These are phyloP conservation scores for Talaromyces nanjingensis DNA, from an alignment of 495 filamentous ascomycete species.

Conservation along the genomic window DNA sequence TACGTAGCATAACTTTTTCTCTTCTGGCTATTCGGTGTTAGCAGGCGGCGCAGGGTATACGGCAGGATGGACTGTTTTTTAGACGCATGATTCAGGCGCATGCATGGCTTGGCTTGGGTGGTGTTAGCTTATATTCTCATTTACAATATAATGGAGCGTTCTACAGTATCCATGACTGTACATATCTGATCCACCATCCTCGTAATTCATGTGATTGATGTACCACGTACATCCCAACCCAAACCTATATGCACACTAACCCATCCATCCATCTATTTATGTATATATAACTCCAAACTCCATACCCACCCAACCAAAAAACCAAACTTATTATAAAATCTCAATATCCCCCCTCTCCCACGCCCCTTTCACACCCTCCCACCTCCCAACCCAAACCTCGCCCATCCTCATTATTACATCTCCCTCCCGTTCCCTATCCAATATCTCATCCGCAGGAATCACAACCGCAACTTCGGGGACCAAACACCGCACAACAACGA, in stretches of 20 bases:
- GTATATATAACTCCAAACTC: background rate
- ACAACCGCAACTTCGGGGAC: conserved; percentile 47
- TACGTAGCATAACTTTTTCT: conserved; percentile 56
- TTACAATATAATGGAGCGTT: background rate
- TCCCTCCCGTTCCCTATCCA: conserved; percentile 46
- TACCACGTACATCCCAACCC: background rate
- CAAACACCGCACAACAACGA: conserved; percentile 78
- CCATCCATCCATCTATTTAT: background rate
- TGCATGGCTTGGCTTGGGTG: background rate
- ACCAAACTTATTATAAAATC: conserved; percentile 55
- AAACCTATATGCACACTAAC: background rate
- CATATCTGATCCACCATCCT: background rate
- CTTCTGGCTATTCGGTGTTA: background rate
- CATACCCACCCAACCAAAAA: background rate
- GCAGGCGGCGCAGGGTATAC: background rate
- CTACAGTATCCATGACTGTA: background rate
- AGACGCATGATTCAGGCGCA: conserved; percentile 1
- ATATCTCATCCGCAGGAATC: conserved; percentile 50
- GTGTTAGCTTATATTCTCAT: background rate
- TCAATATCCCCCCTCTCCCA: conserved; percentile 74
- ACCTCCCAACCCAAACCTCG: conserved; percentile 82
- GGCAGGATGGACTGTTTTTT: background rate
- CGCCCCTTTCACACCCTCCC: conserved; percentile 68
- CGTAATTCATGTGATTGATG: background rate
- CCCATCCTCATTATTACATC: conserved; percentile 60